Base-by-base conservation (phyloP, 2,329 filamentous ascomycete genomes). In the Geosmithia morbida region DNA sequence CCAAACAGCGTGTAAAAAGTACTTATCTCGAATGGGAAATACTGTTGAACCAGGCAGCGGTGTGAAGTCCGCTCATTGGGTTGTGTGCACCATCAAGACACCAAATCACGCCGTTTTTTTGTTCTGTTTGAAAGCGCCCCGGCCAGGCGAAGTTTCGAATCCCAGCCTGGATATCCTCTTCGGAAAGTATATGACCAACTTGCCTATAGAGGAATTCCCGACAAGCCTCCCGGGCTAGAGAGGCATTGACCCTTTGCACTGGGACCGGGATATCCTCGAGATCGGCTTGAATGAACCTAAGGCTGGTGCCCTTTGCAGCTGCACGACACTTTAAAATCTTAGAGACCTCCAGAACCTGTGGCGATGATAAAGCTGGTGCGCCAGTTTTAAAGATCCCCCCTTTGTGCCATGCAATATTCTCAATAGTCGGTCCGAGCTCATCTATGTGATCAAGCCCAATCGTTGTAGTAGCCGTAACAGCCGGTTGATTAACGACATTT, bases 371-470 rank as follows among this genome's bases (percentile, higher is more conserved):
- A 7, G 67, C 65, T 42, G 57, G 58, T 1, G 60, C 52, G 1
- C 61, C 62, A 6, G 49, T 10, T 51, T 73, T 74, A 51, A 72
- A 63, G 14, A 75, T 72, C 0, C 71, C 71, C 10, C 67, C 61
- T 54, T 75, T 75, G 51, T 74, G 68, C 70, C 69, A 73, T 2
- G 70, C 68, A 48, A 74, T 70, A 49, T 67, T 60, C 20, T 68
- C 64, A 37, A 74, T 60, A 0, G 63, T 68, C 8, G 61, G 57
- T 2, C 71, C 71, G 1, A 75, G 59, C 22, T 60, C 53, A 16
- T 55, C 55, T 18, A 66, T 57, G 54, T 75, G 70, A 53, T 75
- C 71, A 49, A 74, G 64, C 0, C 68, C 69, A 17, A 75, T 54
- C 1, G 61, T 58, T 1, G 69, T 68, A 39, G 74, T 67, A 7